Percentiles rank a stretch among this genome's conserved stretches.
phyloP scores from a whole-genome alignment of 768 basidiomycete species.

The Collybia mongolica region DNA sequence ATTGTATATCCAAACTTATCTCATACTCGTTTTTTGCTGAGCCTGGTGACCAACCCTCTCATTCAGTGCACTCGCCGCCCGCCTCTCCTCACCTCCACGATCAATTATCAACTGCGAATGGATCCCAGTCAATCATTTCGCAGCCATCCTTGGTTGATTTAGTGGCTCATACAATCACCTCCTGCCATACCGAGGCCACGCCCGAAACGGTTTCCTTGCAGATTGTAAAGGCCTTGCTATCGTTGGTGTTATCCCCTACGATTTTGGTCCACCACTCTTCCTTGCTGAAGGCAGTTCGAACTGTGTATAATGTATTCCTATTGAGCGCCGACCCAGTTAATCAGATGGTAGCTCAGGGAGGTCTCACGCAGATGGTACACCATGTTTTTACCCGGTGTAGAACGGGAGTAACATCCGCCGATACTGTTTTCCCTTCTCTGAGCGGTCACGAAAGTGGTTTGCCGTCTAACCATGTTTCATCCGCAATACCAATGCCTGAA shows the following conservation, averaged over 20 bases:
- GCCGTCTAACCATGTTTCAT: constrained; percentile 12
- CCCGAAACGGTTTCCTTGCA: constrained; percentile 92
- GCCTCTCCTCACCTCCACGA: constrained; percentile 60
- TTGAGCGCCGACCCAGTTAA: constrained; percentile 88
- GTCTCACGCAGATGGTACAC: constrained; percentile 96
- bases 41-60: constrained; percentile 34
- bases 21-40: constrained; percentile 97
- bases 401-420: constrained; percentile 25
- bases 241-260: constrained; percentile 83
- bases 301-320: constrained; percentile 97
- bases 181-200: constrained; percentile 85
- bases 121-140: constrained; percentile 48
- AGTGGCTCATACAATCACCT: constrained; percentile 92
- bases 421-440: constrained; percentile 11
- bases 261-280: constrained; percentile 94
- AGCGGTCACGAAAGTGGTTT: constrained; percentile 16
- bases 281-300: constrained; percentile 92
- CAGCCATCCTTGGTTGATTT: constrained; percentile 85
- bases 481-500: constrained; percentile 10
- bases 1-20: constrained; percentile 96
- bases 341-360: constrained; percentile 98
- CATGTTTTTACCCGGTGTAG: constrained; percentile 89
- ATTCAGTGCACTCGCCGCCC: constrained; percentile 68
- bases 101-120: constrained; percentile 37
- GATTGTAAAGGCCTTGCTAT: constrained; percentile 92